Percentiles rank a stretch among this genome's conserved stretches.
Evolutionary conservation across 83 land plant species (phyloP).

Genomic region (Picea abies): DNA sequence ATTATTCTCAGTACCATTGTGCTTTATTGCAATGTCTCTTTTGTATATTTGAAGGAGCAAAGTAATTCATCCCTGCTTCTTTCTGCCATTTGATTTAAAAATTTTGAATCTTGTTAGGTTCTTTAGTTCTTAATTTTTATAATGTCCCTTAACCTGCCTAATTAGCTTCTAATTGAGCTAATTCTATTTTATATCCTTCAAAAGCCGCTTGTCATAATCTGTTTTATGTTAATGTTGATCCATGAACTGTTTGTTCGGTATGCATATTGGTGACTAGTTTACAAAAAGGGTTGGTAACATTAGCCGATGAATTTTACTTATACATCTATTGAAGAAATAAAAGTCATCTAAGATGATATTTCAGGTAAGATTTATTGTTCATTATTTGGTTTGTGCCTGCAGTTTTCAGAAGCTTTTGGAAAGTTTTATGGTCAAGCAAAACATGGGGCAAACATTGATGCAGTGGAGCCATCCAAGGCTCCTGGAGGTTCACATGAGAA

Average conservation of each 20-base stretch:
- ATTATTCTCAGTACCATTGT: neutral
- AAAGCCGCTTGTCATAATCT: neutral
- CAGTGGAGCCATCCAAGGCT: slow-evolving; percentile 48
- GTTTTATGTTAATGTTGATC: neutral
- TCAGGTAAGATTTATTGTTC: neutral
- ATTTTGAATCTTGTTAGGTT: neutral
- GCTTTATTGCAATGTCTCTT: neutral
- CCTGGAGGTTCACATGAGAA: slow-evolving; percentile 70
- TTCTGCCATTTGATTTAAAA: neutral
- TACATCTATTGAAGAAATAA: neutral
- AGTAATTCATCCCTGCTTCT: neutral
- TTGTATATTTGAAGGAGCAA: neutral
- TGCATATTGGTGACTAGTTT: neutral
- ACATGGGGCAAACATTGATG: slow-evolving; percentile 39
- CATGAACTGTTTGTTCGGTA: neutral
- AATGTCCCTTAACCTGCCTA: neutral
- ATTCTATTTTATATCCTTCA: neutral
- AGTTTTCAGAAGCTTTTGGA: slow-evolving; percentile 85
- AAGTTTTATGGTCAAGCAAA: slow-evolving; percentile 72
- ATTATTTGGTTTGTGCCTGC: slow-evolving; percentile 1
- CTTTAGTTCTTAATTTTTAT: neutral
- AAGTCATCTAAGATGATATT: neutral
- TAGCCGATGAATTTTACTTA: neutral
- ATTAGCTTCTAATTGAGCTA: neutral
- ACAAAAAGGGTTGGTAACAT: neutral